phyloP scores from a whole-genome alignment of 345 rosid species.

The Punica granatum region DNA sequence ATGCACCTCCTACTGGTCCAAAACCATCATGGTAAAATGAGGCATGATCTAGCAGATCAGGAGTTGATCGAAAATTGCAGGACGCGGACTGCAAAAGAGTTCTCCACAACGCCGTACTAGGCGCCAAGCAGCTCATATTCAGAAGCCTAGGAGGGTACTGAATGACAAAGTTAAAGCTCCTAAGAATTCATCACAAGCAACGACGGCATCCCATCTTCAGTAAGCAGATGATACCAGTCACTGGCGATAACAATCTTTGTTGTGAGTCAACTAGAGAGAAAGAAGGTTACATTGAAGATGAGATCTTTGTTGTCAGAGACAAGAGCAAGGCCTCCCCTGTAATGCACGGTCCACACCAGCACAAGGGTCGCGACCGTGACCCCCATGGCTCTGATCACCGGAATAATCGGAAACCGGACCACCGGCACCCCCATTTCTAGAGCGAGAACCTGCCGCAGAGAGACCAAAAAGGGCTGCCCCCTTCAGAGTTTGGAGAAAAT shows the following conservation, averaged over 20 bases:
- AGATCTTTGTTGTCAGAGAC: slow-evolving; percentile 40
- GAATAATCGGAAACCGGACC: slow-evolving; percentile 25
- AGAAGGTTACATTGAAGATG: slow-evolving; percentile 32
- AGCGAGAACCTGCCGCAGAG: neutral
- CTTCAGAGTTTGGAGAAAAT: slow-evolving; percentile 3
- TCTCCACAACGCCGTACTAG: too few species aligned
- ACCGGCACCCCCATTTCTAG: slow-evolving; percentile 30
- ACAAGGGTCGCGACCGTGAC: slow-evolving; percentile 17
- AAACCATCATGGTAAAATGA: neutral
- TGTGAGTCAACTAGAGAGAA: neutral
- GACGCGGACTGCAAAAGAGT: neutral
- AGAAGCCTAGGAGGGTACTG: neutral
- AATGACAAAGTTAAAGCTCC: neutral
- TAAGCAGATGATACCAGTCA: neutral
- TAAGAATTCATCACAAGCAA: neutral
- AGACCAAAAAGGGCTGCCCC: too few species aligned
- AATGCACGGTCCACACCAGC: slow-evolving; percentile 24
- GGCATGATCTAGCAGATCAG: neutral
- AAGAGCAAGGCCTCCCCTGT: slow-evolving; percentile 38
- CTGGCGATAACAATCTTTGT: neutral
- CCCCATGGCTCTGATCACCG: slow-evolving; percentile 22
- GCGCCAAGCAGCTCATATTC: neutral
- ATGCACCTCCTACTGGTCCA: neutral
- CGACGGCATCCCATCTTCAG: neutral
- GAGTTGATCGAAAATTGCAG: neutral